These are phyloP conservation scores for Viola pubescens DNA, from an alignment of 441 rosid species.

Conservation along the genomic window DNA sequence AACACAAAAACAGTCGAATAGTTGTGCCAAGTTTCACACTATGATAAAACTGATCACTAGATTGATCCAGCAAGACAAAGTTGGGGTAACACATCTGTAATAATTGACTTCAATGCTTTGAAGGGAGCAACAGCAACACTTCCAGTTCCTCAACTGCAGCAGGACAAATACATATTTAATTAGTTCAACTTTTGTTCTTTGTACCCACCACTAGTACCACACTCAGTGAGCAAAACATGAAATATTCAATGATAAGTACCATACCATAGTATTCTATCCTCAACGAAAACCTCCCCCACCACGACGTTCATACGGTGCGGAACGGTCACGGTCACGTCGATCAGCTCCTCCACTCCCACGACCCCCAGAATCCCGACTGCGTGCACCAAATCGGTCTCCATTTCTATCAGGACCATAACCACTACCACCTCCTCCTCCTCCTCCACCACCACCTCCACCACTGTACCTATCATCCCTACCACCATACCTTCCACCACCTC, in stretches of 20 bases:
- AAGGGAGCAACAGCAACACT: constrained; percentile 21
- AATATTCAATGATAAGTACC: constrained; percentile 4
- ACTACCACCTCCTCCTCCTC: constrained; percentile 34
- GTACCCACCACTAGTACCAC: constrained; percentile 8
- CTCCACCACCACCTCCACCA: constrained; percentile 29
- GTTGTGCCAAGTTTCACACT: constrained; percentile 30
- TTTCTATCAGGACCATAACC: constrained; percentile 78
- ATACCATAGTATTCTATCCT: constrained; percentile 33
- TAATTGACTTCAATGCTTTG: constrained; percentile 24
- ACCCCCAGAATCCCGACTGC: constrained; percentile 56
- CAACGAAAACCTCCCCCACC: constrained; percentile 51
- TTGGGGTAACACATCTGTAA: constrained; percentile 21
- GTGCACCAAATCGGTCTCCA: constrained; percentile 73
- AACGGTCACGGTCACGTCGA: constrained; percentile 58
- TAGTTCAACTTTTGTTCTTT: not conserved
- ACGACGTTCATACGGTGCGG: constrained; percentile 87
- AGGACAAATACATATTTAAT: constrained; percentile 5
- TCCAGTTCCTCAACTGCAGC: constrained; percentile 30
- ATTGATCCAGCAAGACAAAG: constrained; percentile 31
- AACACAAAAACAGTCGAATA: constrained; percentile 32
- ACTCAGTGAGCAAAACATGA: constrained; percentile 8
- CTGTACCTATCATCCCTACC: constrained; percentile 47
- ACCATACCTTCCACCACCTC: constrained; percentile 64
- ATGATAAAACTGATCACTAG: constrained; percentile 25
- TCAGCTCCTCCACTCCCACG: constrained; percentile 73